Evolutionary conservation across 2,329 filamentous ascomycete species (phyloP), one percentile per base, ranked within the genome.

Genomic region (Penicillium capsulatum): DNA sequence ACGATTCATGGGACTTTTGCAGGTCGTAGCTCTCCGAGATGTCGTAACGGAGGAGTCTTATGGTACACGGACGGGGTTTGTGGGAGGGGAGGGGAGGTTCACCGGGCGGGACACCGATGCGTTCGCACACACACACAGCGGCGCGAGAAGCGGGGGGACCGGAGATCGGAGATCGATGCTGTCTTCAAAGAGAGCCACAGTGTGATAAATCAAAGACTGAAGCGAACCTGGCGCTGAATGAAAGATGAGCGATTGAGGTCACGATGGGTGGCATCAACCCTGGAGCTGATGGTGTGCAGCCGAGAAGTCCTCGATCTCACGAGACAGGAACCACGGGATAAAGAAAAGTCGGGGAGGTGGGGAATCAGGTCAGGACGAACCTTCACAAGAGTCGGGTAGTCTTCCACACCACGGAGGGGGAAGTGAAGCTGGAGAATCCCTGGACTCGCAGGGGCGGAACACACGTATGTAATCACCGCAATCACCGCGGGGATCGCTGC

Each of bases 1-100:
- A 56, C 54, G 47, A 60, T 55, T 64, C 63, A 66, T 66, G 60
- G 54, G 60, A 63, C 51, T 42, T 39, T 51, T 51, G n/a, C 41
- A 47, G 41, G 43, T 38, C 48, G 50, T 50, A 47, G 42, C 45
- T 53, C 47, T 54, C 50, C 50, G 48, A 53, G 41, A 34, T 46
- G 38, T 57, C 52, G 51, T 52, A 54, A 55, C 48, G 55, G 48
- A 48, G 51, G 47, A 36, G 40, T 51, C 49, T 22, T 56, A 54
- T 57, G 50, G 36, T 56, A 60, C 53, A 58, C 44, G 40, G 36
- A n/a, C 14, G 11, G 30, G 41, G 36, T 22, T 34, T 32, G 45
- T 37, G 44, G 40, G 40, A 44, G 30, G 44, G 40, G 40, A 44
- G 30, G 38, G 41, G 40, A 31, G 24, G 37, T 48, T 53, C 49